Evolutionary conservation across 768 basidiomycete genomes (phyloP), one percentile per base, ranked within the genome.

Genomic region (Mycena rebaudengoi): DNA sequence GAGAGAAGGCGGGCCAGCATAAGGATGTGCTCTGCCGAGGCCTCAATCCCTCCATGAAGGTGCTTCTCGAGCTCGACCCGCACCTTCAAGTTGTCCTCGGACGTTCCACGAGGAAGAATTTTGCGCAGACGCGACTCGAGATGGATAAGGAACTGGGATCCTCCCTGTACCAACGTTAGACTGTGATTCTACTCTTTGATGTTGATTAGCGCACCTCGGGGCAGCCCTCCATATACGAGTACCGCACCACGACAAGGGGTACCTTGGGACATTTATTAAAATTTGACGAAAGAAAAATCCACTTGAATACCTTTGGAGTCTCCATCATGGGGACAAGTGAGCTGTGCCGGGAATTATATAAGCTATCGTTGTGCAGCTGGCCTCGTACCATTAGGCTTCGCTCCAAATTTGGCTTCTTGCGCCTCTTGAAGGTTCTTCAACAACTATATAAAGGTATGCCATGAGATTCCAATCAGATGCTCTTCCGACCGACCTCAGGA

Each of bases 1-100:
- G 68, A 71, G 25, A 71, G 57, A 10, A 71, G 61, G 14, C 69
- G 66, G 5, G 70, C 69, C 10, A 71, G 62, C 69, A 70, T 70
- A 23, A 53, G 59, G 12, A 71, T 25, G 53, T 70, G 66, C 18
- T 60, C 60, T 37, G 64, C 67, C 16, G 64, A 56, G 53, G 62
- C 65, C 20, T 68, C 69, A 28, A 59, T 60, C 8, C 66, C 70
- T 6, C 48, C 16, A 2, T 14, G 7, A 18, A 71, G 40, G 32
- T 62, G 67, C 7, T 54, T 51, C 29, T 70, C 51, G 28, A 71
- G 35, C 53, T 68, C 62, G 18, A 58, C 52, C n/a, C 61, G 66
- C 23, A 70, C 57, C 5, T n/a, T n/a, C n/a, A n/a, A n/a, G n/a
- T 51, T 48, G 8, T 40, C 41, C 29, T 62, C 51, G 16, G 69